These are phyloP conservation scores for Colletotrichum orchidophilum DNA, from an alignment of 2,329 filamentous ascomycete species.

Conservation along the genomic window DNA sequence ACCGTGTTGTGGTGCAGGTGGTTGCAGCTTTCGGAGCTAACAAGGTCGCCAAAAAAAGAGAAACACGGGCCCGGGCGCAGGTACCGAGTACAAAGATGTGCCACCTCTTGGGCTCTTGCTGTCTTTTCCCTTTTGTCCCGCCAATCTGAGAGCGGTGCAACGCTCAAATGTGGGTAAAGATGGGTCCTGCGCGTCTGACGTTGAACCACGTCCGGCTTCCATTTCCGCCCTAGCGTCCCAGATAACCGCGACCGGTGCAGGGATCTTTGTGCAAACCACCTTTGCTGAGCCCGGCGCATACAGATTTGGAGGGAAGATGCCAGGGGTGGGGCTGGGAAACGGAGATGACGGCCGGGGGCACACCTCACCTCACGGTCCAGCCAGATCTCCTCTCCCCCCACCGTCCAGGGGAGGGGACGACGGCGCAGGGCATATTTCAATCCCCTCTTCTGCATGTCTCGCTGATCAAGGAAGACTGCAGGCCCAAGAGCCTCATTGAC, in stretches of 20 bases:
- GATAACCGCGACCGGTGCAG: conserved; percentile 27
- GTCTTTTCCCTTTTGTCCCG: neutral
- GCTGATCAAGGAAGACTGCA: neutral
- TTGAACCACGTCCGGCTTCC: conserved; percentile 28
- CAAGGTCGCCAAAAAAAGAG: conserved; percentile 12
- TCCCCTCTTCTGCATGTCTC: neutral
- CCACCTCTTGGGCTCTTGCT: neutral
- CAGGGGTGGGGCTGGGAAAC: neutral
- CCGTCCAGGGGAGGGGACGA: neutral
- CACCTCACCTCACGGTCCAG: neutral
- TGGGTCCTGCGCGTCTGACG: conserved; percentile 28
- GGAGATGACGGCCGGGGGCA: neutral
- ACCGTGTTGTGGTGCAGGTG: conserved; percentile 5
- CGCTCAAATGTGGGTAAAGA: neutral
- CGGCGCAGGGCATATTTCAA: neutral
- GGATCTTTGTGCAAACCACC: conserved; percentile 24
- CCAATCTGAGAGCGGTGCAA: conserved; percentile 8
- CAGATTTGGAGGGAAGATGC: neutral
- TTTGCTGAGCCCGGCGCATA: conserved; percentile 2
- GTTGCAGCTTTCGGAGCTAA: neutral
- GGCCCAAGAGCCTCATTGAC: neutral
- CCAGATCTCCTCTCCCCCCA: conserved; percentile 1
- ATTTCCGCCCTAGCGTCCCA: conserved; percentile 25
- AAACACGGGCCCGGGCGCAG: conserved; percentile 27
- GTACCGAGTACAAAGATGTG: conserved; percentile 9